phyloP scores from a whole-genome alignment of 495 filamentous ascomycete species.

The Parathielavia hyrcaniae region DNA sequence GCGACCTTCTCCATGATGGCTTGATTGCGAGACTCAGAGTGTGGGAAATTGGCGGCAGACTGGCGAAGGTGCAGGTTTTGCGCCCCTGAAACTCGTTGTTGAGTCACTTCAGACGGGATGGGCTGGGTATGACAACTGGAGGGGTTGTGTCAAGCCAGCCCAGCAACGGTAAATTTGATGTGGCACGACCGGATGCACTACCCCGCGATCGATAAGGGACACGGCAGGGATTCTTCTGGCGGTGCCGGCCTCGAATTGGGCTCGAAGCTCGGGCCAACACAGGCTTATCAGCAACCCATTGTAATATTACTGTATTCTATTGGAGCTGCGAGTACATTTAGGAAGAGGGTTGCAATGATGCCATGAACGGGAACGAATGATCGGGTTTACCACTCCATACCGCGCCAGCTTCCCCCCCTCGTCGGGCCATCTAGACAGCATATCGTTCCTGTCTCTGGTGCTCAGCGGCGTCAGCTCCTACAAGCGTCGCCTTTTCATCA shows the following conservation, averaged over 20 bases:
- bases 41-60: slow-evolving; percentile 6
- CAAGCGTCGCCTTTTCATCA: background rate
- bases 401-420: background rate
- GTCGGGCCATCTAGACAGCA: background rate
- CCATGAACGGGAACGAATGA: too few relatives aligned
- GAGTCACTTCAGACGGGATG: slow-evolving; percentile 27
- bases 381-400: background rate
- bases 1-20: slow-evolving; percentile 31
- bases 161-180: slow-evolving; percentile 19
- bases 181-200: slow-evolving; percentile 13
- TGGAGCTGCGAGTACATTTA: background rate
- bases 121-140: slow-evolving; percentile 6
- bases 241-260: background rate
- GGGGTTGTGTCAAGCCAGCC: slow-evolving; percentile 1
- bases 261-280: slow-evolving; percentile 5
- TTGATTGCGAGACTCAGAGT: background rate
- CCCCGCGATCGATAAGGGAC: slow-evolving; percentile 21
- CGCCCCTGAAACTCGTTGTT: slow-evolving; percentile 24
- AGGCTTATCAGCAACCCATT: background rate
- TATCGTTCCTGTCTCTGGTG: background rate
- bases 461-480: background rate
- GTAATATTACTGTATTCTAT: background rate
- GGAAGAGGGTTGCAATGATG: background rate
- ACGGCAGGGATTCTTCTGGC: background rate
- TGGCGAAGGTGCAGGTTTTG: slow-evolving; percentile 6